These are phyloP conservation scores for Leptographium lundbergii DNA, from an alignment of 2,329 filamentous ascomycete species.

Conservation along the genomic window DNA sequence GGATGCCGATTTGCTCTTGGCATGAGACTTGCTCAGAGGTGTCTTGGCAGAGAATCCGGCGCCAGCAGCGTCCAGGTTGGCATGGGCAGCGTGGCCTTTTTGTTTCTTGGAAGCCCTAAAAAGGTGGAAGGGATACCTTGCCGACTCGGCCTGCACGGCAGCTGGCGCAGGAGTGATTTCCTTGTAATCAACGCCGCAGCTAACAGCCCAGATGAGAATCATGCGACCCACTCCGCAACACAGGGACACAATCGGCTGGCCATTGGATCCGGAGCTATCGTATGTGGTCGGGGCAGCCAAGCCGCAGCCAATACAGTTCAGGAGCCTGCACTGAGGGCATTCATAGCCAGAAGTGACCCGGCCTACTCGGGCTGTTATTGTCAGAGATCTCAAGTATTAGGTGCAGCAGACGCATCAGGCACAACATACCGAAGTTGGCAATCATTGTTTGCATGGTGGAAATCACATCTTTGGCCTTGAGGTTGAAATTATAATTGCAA, in stretches of 20 bases:
- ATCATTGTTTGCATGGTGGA: background rate
- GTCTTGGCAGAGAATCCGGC: background rate
- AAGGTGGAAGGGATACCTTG: background rate
- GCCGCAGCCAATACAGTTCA: conserved; percentile 11
- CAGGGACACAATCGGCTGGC: conserved; percentile 7
- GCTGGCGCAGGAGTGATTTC: background rate
- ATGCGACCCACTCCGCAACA: conserved; percentile 15
- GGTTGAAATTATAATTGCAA: background rate
- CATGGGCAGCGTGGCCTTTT: background rate
- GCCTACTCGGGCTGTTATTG: background rate
- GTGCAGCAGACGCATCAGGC: background rate
- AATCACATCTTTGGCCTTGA: background rate
- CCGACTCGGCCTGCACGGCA: background rate
- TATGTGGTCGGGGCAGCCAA: background rate
- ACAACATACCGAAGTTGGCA: background rate
- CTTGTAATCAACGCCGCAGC: conserved; percentile 11
- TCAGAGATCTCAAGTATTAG: background rate
- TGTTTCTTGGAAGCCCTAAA: background rate
- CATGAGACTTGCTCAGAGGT: background rate
- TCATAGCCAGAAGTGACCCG: conserved; percentile 1
- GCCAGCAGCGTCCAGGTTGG: background rate
- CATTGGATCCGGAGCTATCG: background rate
- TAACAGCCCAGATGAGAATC: conserved; percentile 14
- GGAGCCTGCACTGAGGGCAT: conserved; percentile 9
- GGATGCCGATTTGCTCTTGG: background rate